Conservation (phyloP, 345 rosid species). For the Lenwebbia sp. region DNA sequence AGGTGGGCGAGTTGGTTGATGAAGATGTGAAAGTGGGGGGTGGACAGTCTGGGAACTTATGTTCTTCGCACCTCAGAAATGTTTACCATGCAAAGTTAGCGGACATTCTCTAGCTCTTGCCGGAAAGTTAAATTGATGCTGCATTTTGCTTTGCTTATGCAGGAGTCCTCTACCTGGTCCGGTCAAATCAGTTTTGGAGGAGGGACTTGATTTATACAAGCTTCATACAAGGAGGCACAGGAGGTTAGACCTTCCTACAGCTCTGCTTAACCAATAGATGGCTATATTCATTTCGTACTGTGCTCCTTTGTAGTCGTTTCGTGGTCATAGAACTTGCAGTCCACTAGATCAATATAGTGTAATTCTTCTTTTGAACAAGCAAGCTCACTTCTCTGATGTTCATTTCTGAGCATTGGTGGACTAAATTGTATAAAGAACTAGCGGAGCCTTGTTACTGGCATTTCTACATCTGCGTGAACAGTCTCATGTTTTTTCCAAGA, state of each 20-base stretch:
- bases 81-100: neutral
- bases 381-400: neutral
- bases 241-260: constrained; percentile 33
- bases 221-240: constrained; percentile 70
- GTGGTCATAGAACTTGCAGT: neutral
- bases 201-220: constrained; percentile 70
- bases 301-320: neutral
- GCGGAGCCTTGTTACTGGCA: neutral
- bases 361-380: neutral
- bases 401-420: neutral
- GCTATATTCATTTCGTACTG: neutral
- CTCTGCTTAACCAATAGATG: neutral
- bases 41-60: neutral
- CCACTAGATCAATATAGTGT: neutral
- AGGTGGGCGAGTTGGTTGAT: neutral
- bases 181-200: constrained; percentile 57
- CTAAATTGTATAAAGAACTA: neutral
- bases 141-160: constrained; percentile 11
- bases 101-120: neutral
- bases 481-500: neutral
- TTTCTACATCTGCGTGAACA: neutral
- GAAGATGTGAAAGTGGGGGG: neutral
- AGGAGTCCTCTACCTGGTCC: constrained; percentile 74
- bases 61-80: neutral
- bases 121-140: neutral